These are phyloP conservation scores for Bassia scoparia DNA, from an alignment of 148 eudicot species.

Conservation along the genomic window DNA sequence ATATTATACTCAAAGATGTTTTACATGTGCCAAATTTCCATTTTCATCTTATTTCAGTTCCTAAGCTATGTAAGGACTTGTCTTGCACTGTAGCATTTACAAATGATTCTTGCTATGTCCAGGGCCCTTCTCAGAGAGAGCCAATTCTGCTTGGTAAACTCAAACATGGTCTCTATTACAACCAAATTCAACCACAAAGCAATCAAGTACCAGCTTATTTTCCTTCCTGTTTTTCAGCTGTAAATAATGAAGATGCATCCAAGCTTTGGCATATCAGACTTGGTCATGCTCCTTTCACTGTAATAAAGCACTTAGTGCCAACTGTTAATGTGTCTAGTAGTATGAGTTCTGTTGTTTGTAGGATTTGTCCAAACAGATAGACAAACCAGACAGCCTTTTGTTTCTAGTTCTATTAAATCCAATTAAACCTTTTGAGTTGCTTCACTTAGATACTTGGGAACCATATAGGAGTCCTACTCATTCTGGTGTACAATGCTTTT, in stretches of 20 bases:
- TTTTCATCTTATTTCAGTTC: not conserved
- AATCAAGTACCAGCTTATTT: too few species aligned
- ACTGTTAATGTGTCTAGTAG: accelerated
- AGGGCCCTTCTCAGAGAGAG: not conserved
- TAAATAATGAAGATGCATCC: too few species aligned
- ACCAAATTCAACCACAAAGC: too few species aligned
- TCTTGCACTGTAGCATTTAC: not conserved
- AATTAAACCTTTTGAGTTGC: not conserved
- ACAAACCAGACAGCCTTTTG: not conserved
- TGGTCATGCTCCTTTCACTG: not conserved
- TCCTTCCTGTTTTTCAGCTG: not conserved
- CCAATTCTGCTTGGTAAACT: too few species aligned
- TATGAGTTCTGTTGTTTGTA: not conserved
- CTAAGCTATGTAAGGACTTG: not conserved
- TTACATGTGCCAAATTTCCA: not conserved
- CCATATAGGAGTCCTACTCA: not conserved
- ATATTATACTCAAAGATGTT: not conserved
- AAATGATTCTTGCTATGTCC: not conserved
- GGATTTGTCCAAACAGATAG: not conserved
- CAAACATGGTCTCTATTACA: too few species aligned
- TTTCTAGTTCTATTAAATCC: not conserved
- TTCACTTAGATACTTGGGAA: not conserved
- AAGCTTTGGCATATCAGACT: not conserved
- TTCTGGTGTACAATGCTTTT: not conserved
- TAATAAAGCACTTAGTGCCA: not conserved